Evolutionary conservation across 352 stramenopile species (phyloP).

Genomic region (Phytophthora niederhauseri): DNA sequence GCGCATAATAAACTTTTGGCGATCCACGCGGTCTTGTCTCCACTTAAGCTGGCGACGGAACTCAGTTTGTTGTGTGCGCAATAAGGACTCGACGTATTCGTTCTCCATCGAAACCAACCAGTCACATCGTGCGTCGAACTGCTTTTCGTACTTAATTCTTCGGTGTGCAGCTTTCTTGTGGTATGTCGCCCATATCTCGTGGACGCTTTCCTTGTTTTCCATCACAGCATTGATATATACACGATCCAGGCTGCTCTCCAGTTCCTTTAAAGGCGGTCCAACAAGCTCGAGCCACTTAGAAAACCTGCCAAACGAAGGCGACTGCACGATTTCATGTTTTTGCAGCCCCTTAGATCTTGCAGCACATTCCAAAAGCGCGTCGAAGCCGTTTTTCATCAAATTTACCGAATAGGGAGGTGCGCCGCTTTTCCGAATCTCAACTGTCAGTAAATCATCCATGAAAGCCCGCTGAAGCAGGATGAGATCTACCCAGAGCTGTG

Average conservation of each 20-base stretch:
- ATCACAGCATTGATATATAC: conserved; percentile 63
- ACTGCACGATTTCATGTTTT: conserved; percentile 21
- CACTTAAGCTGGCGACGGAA: conserved; percentile 68
- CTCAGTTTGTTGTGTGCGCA: conserved; percentile 51
- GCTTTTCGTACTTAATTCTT: conserved; percentile 49
- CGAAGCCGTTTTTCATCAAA: conserved; percentile 82
- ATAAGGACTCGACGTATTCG: conserved; percentile 43
- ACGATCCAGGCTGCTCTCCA: conserved; percentile 66
- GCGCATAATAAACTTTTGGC: conserved; percentile 64
- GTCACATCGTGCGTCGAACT: conserved; percentile 44
- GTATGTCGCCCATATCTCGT: conserved; percentile 51
- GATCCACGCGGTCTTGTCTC: conserved; percentile 66
- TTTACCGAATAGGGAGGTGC: conserved; percentile 69
- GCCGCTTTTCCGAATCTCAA: conserved; percentile 63
- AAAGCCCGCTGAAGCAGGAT: conserved; percentile 62
- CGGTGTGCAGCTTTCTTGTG: conserved; percentile 48
- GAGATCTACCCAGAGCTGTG: conserved; percentile 71
- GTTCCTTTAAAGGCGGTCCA: conserved; percentile 66
- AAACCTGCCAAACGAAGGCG: conserved; percentile 49
- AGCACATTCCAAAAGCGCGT: conserved; percentile 52
- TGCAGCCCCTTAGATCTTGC: conserved; percentile 9
- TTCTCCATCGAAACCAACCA: conserved; percentile 52
- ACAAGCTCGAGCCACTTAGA: conserved; percentile 72
- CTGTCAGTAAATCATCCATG: conserved; percentile 60
- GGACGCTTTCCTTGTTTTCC: conserved; percentile 57